Base-by-base conservation (phyloP, 805 yeast genomes). In the Lipomyces orientalis region DNA sequence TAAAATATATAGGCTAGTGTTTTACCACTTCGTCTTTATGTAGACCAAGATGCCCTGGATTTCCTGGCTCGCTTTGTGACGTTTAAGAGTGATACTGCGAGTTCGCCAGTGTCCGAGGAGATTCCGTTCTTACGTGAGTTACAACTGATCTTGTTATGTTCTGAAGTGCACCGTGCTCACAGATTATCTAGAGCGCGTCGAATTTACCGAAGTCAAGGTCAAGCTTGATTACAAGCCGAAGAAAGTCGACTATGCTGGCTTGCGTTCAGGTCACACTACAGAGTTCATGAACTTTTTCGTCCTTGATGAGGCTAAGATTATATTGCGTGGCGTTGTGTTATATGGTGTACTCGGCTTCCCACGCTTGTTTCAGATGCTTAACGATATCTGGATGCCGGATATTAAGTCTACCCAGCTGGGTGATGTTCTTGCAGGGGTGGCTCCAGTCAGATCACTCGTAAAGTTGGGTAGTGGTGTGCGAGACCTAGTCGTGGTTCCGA, bases 11-110 rank as follows among this genome's bases (percentile, higher is more conserved):
- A 54, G 65, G 35, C 61, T 55, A 62, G 71, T 4, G 78, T 91
- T 0, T 79, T 90, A 22, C 99, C 99, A 0, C 75, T 95, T 56
- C 81, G 97, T 61, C 77, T 95, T 16, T 92, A 91, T 76, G 87
- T 95, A 56, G 98, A 95, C 77, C 99, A 95, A 76, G 98, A 94
- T 74, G 91, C 98, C 0, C 81, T 93, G 22, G 97, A 93, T 64
- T 93, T 94, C 71, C 73, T 93, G 39, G 85, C 87, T 0, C 81
- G 97, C 49, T 95, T 92, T 78, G 86, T 90, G 43, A 93, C 88
- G 67, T 95, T 95, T 76, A 88, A 86, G 74, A 97, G 91, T 74
- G 84, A 84, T 3, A 79, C 39, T n/a, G 35, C 56, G 12, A 22
- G 58, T 14, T 58, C 67, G 8, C 56, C 68, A n/a, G 60, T 57